These are phyloP conservation scores for Hericium erinaceus DNA, from an alignment of 768 basidiomycete species.

Conservation along the genomic window DNA sequence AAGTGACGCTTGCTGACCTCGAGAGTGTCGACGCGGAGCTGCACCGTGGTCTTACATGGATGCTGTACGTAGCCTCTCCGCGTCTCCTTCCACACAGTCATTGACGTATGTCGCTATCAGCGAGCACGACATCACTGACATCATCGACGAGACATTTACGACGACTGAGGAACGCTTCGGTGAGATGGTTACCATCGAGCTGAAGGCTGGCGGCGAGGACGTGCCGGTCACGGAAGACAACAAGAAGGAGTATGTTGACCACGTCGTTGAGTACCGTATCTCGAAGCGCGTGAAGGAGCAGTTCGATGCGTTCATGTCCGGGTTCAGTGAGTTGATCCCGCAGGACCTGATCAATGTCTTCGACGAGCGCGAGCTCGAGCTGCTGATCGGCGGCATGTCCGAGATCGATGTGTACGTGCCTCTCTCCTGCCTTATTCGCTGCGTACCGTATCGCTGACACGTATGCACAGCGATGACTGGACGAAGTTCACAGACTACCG, in stretches of 20 bases:
- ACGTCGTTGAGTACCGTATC: conserved; percentile 94
- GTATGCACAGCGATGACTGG: conserved; percentile 75
- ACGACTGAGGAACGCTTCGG: conserved; percentile 97
- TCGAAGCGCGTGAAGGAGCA: conserved; percentile 96
- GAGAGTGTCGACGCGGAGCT: conserved; percentile 96
- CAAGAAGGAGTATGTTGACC: conserved; percentile 97
- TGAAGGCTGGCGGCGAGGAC: conserved; percentile 83
- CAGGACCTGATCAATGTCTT: conserved; percentile 98
- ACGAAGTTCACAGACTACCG: conserved; percentile 99
- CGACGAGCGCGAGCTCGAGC: conserved; percentile 94
- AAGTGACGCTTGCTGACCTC: conserved; percentile 86
- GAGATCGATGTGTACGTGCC: conserved; percentile 93
- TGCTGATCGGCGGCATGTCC: conserved; percentile 98
- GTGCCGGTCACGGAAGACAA: conserved; percentile 90
- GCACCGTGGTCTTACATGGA: conserved; percentile 94
- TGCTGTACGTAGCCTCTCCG: conserved; percentile 60
- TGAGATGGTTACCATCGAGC: conserved; percentile 93
- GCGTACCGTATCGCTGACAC: conserved; percentile 1
- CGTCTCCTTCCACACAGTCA: not conserved
- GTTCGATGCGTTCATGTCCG: conserved; percentile 99
- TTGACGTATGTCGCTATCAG: conserved; percentile 30
- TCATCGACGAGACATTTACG: conserved; percentile 96
- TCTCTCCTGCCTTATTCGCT: not conserved
- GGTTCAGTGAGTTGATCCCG: conserved; percentile 98
- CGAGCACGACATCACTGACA: conserved; percentile 96